phyloP scores from a whole-genome alignment of 2,329 filamentous ascomycete genomes.

The Beauveria asiatica region DNA sequence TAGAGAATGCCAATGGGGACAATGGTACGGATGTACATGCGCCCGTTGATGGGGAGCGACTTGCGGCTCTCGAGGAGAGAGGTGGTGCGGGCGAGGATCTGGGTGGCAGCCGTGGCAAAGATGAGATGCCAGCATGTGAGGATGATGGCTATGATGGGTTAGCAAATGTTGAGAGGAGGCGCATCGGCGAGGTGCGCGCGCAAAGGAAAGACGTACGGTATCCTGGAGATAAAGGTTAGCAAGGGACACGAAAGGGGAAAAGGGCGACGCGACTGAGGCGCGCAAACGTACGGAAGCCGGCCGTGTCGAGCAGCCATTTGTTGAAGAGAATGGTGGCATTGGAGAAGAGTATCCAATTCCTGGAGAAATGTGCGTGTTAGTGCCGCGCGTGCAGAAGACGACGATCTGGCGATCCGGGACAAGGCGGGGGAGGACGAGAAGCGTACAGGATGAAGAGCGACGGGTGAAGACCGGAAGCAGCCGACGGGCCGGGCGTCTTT shows the following conservation, averaged over 20 bases:
- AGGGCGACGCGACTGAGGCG: neutral
- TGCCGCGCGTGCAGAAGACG: neutral
- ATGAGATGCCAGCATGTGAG: constrained; percentile 61
- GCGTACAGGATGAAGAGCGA: constrained; percentile 26
- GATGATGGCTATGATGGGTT: constrained; percentile 36
- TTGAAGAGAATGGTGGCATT: constrained; percentile 86
- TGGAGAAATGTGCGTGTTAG: constrained; percentile 16
- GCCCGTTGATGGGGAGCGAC: constrained; percentile 51
- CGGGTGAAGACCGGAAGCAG: constrained; percentile 22
- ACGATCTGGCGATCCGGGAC: neutral
- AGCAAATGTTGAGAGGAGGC: neutral
- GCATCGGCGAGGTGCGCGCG: neutral
- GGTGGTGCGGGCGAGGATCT: constrained; percentile 56
- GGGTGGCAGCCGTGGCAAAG: constrained; percentile 58
- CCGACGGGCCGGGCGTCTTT: constrained; percentile 16
- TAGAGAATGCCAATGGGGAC: constrained; percentile 60
- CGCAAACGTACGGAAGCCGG: constrained; percentile 59
- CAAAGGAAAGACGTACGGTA: constrained; percentile 22
- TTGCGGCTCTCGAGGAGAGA: constrained; percentile 54
- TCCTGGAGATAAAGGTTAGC: constrained; percentile 17
- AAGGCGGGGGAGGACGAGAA: too few species aligned
- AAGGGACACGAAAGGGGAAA: constrained; percentile 17
- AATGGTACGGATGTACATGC: constrained; percentile 53
- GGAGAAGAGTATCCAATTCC: constrained; percentile 76
- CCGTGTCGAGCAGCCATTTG: constrained; percentile 75